Evolutionary conservation across 1,284 basidiomycete genomes (phyloP).

Genomic region (Lignosus rhinocerotis): DNA sequence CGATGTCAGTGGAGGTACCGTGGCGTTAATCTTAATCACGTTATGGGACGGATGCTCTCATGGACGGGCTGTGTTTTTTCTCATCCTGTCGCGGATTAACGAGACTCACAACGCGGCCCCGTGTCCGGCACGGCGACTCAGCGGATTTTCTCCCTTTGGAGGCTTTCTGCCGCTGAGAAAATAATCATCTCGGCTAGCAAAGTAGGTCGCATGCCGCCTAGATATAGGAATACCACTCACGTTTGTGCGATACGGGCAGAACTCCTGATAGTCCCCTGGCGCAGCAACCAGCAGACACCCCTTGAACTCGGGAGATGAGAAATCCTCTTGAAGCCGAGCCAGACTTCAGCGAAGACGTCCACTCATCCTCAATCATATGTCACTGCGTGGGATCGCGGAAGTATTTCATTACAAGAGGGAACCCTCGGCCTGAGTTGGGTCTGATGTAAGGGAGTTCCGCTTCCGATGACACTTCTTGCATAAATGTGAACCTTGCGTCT

Average conservation of each 20-base stretch:
- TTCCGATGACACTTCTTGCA: conserved; percentile 12
- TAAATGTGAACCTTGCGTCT: conserved; percentile 17
- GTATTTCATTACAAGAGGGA: conserved; percentile 8
- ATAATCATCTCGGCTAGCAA: not conserved
- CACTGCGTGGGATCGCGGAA: conserved; percentile 12
- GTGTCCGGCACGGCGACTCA: not conserved
- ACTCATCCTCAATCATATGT: conserved; percentile 5
- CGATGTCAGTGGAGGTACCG: conserved; percentile 4
- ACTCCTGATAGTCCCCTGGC: not conserved
- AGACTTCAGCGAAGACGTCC: conserved; percentile 1
- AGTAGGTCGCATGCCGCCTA: conserved; percentile 1
- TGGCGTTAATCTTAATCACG: conserved; percentile 1
- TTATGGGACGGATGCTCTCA: not conserved
- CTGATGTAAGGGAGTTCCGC: conserved; percentile 19
- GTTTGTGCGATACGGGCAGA: not conserved
- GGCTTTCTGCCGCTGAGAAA: not conserved
- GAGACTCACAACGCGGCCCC: not conserved
- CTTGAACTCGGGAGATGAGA: not conserved
- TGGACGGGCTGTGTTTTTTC: not conserved
- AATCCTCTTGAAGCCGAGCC: not conserved
- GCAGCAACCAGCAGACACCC: not conserved
- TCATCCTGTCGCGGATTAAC: not conserved
- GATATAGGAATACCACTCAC: conserved; percentile 5
- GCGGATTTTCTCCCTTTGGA: not conserved
- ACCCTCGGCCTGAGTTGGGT: conserved; percentile 8